A percentile compares a stretch with the other conserved stretches of the same genome.
Conservation (phyloP, 768 basidiomycete species). For the Trametes villosa region DNA sequence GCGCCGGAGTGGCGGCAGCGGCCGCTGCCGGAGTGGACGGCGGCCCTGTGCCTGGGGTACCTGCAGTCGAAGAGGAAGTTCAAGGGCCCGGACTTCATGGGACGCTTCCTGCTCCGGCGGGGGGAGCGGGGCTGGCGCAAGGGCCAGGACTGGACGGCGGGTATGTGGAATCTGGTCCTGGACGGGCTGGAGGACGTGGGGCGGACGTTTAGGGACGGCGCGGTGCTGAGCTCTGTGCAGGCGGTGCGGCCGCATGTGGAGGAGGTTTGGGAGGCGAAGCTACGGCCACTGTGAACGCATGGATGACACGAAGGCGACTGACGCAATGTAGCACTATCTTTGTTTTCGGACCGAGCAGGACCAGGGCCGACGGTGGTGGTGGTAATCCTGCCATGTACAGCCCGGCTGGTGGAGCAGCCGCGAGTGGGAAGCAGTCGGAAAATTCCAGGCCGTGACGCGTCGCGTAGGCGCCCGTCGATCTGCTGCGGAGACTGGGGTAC, state of each 20-base stretch:
- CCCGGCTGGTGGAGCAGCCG: neutral
- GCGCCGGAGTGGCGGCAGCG: slow-evolving; percentile 56
- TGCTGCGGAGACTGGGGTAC: too few relatives aligned
- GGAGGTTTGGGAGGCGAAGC: slow-evolving; percentile 49
- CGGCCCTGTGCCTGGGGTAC: slow-evolving; percentile 61
- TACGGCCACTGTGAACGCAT: slow-evolving; percentile 47
- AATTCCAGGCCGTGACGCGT: slow-evolving; percentile 10
- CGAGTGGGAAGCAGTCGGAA: neutral
- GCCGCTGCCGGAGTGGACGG: slow-evolving; percentile 53
- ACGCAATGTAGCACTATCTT: neutral
- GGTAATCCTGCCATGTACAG: too few relatives aligned
- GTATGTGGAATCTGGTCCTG: slow-evolving; percentile 66
- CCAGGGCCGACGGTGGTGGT: neutral
- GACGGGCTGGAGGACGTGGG: slow-evolving; percentile 52
- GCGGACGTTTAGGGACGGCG: slow-evolving; percentile 53
- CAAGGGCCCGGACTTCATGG: slow-evolving; percentile 49
- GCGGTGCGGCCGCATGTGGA: slow-evolving; percentile 54
- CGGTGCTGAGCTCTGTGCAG: slow-evolving; percentile 53
- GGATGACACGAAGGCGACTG: too few relatives aligned
- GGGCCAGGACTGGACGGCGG: slow-evolving; percentile 76
- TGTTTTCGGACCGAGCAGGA: neutral
- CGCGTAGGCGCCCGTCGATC: slow-evolving; percentile 2
- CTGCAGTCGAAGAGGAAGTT: slow-evolving; percentile 47
- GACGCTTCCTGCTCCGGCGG: slow-evolving; percentile 55
- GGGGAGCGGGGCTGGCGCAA: slow-evolving; percentile 55